These are phyloP conservation scores for Saturnispora hagleri DNA, from an alignment of 805 yeast species.

Conservation along the genomic window DNA sequence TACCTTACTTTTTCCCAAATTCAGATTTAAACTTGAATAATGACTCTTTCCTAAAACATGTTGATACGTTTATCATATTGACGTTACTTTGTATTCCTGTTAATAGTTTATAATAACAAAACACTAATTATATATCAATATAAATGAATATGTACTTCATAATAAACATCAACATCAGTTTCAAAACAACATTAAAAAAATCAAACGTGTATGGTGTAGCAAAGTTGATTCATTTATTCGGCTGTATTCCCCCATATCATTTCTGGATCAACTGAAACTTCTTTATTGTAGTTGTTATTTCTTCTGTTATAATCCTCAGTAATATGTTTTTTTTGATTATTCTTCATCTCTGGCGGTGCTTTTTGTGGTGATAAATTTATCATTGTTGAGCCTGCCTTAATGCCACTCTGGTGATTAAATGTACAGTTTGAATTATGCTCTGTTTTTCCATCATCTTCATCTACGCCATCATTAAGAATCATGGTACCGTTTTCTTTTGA, in stretches of 20 bases:
- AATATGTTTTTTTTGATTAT: not conserved
- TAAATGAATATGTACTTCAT: not conserved
- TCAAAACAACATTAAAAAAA: not conserved
- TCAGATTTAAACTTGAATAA: not conserved
- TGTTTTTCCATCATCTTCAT: not conserved
- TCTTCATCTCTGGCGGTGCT: not conserved
- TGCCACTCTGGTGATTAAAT: not conserved
- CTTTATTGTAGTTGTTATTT: conserved; percentile 1
- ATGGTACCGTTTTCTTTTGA: not conserved
- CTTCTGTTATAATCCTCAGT: not conserved
- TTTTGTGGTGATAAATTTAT: conserved; percentile 4
- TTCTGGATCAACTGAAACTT: conserved; percentile 6
- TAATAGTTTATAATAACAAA: not conserved
- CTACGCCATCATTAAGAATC: not conserved
- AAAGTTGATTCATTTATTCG: not conserved
- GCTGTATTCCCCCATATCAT: conserved; percentile 4
- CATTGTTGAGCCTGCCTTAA: not conserved
- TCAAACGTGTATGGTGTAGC: not conserved
- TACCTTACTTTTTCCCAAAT: not conserved
- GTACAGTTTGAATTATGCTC: not conserved
- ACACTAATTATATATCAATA: not conserved
- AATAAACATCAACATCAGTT: not conserved
- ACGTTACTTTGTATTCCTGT: not conserved
- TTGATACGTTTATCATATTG: not conserved
- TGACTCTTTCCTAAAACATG: not conserved